Evolutionary conservation across 129 eudicot species (phyloP).

Genomic region (Chrysanthemum seticuspe): DNA sequence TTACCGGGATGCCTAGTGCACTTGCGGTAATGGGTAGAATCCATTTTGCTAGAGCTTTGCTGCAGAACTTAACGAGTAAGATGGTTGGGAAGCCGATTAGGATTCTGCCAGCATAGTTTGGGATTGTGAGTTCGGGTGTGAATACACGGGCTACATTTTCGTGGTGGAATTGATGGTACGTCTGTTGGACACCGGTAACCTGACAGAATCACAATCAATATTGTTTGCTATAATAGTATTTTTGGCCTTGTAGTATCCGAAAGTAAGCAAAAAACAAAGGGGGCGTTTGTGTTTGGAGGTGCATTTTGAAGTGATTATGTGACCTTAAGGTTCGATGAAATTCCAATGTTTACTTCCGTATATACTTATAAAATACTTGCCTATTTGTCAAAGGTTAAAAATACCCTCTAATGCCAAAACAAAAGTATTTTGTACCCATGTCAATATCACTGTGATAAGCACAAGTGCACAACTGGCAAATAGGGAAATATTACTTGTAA

Average conservation of each 20-base stretch:
- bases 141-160: conserved; percentile 71
- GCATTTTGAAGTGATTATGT: no score
- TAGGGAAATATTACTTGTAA: background rate
- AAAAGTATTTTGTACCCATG: background rate
- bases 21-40: conserved; percentile 72
- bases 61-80: conserved; percentile 80
- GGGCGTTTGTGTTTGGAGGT: no score
- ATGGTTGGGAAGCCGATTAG: conserved; percentile 85
- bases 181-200: conserved; percentile 91
- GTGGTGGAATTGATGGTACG: conserved; percentile 90
- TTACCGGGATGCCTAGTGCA: conserved; percentile 76
- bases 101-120: conserved; percentile 55
- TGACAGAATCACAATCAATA: conserved; percentile 20
- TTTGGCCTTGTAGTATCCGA: no score
- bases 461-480: background rate
- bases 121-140: conserved; percentile 59
- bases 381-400: background rate
- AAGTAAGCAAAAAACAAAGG: no score
- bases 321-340: background rate
- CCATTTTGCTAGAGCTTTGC: conserved; percentile 97
- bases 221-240: no score
- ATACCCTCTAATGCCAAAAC: background rate
- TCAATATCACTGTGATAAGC: background rate
- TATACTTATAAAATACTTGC: background rate
- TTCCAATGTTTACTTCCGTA: background rate